Percentiles rank a stretch among this genome's conserved stretches.
phyloP scores from a whole-genome alignment of 192 early-diverging fungal genomes.

The Diversispora eburnea region DNA sequence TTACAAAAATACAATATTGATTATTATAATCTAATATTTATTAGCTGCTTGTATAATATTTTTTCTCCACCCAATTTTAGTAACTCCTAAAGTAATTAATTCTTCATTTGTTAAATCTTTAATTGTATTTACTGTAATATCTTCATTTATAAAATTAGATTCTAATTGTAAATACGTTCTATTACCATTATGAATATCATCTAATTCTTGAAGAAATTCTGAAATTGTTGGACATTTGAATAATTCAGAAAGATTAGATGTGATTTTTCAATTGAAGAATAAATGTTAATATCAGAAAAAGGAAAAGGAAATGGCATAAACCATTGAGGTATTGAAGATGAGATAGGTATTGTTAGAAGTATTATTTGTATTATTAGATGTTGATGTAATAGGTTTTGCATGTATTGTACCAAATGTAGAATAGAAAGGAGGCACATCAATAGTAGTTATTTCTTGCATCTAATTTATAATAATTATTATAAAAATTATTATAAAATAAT shows the following conservation, averaged over 20 bases:
- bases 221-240: background rate
- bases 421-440: background rate
- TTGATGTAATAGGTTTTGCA: background rate
- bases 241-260: no score
- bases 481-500: background rate
- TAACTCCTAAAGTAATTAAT: background rate
- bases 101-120: background rate
- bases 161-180: background rate
- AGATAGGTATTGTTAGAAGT: background rate
- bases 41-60: background rate
- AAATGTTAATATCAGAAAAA: no score
- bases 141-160: background rate
- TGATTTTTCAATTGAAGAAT: no score
- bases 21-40: background rate
- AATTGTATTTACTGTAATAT: background rate
- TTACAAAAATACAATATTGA: no score
- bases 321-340: background rate
- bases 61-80: background rate
- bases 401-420: background rate
- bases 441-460: background rate
- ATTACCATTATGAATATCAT: background rate
- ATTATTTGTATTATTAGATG: background rate
- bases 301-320: no score
- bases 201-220: background rate
- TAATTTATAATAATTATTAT: no score